Percentiles rank a stretch among this genome's conserved stretches.
phyloP scores from a whole-genome alignment of 75 land plant species.

The Picea glauca region DNA sequence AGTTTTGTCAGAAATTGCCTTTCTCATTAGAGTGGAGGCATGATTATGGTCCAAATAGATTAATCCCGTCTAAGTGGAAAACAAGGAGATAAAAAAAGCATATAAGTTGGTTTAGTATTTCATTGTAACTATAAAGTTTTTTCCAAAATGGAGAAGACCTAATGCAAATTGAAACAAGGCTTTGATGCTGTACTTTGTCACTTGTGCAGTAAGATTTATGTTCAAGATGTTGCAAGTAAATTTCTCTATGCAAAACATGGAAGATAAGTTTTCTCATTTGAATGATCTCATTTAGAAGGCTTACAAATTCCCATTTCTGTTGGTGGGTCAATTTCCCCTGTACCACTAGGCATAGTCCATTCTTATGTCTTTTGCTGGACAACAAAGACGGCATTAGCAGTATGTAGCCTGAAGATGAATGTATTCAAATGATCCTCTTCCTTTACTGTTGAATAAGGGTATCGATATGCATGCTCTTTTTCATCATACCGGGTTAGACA shows the following conservation, averaged over 20 bases:
- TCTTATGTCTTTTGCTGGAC: not conserved
- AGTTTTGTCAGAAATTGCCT: not conserved
- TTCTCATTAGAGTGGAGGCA: not conserved
- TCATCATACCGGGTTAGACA: not conserved
- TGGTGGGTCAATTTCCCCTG: not conserved
- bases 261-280: not conserved
- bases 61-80: constrained; percentile 5
- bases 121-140: not conserved
- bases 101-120: not conserved
- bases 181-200: too few relatives aligned
- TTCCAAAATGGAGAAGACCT: not conserved
- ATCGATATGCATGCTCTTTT: not conserved
- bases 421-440: not conserved
- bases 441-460: not conserved
- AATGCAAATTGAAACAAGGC: not conserved
- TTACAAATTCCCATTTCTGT: not conserved
- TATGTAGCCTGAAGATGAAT: constrained; percentile 2
- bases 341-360: not conserved
- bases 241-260: too few relatives aligned
- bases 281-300: not conserved
- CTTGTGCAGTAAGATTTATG: too few relatives aligned
- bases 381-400: not conserved
- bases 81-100: not conserved
- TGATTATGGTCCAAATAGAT: not conserved
- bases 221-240: too few relatives aligned